Evolutionary conservation across 2,329 filamentous ascomycete species (phyloP).

Genomic region (Dryadomyces quercus-mongolicae): DNA sequence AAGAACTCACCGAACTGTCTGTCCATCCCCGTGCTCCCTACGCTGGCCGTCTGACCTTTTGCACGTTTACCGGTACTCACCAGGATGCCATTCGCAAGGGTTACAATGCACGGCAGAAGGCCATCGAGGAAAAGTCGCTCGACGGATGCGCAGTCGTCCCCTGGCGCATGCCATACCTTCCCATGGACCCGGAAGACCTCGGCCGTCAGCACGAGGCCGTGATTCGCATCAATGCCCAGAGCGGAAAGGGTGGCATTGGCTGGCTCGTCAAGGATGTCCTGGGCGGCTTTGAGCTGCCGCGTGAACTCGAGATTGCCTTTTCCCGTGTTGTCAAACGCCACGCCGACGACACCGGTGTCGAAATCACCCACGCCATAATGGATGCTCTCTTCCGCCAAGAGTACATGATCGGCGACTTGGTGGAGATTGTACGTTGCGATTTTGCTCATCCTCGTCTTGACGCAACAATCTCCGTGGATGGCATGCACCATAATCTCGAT

Average conservation of each 20-base stretch:
- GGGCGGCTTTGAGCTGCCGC: constrained; percentile 75
- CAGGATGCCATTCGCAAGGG: constrained; percentile 96
- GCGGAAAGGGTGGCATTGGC: constrained; percentile 84
- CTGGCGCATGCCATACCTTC: constrained; percentile 86
- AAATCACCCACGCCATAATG: constrained; percentile 47
- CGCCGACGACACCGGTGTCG: constrained; percentile 65
- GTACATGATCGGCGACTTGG: too few relatives aligned
- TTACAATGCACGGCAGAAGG: constrained; percentile 54
- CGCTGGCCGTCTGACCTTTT: constrained; percentile 77
- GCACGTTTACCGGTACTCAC: constrained; percentile 82
- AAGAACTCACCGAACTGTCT: constrained; percentile 75
- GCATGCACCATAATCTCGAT: too few relatives aligned
- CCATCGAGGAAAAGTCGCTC: constrained; percentile 14
- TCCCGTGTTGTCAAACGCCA: constrained; percentile 73
- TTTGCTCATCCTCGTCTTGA: too few relatives aligned
- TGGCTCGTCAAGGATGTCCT: constrained; percentile 88
- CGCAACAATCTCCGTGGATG: too few relatives aligned
- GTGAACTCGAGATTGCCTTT: constrained; percentile 85
- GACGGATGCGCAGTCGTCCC: constrained; percentile 47
- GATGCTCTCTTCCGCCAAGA: too few relatives aligned
- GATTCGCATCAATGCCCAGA: constrained; percentile 97
- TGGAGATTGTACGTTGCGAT: too few relatives aligned
- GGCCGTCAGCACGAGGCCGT: constrained; percentile 93
- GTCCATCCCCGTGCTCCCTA: constrained; percentile 85
- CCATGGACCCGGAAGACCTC: constrained; percentile 85